A percentile compares a stretch with the other conserved stretches of the same genome.
These are phyloP conservation scores for Exophiala xenobiotica DNA, from an alignment of 2,329 filamentous ascomycete species.

Conservation along the genomic window DNA sequence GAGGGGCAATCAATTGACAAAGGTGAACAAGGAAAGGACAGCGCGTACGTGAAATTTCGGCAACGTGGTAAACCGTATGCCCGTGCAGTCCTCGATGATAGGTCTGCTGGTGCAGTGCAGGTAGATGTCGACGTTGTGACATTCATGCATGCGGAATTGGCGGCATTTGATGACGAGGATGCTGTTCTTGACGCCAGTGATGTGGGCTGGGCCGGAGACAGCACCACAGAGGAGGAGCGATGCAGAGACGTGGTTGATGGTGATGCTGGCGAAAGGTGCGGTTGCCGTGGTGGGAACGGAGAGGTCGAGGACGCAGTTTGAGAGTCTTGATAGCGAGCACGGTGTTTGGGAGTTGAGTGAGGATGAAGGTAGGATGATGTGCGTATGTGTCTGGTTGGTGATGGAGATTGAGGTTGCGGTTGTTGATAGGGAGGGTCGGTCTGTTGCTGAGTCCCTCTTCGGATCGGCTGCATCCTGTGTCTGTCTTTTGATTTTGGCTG, in stretches of 20 bases:
- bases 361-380: constrained; percentile 73
- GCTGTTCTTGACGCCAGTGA: constrained; percentile 71
- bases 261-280: constrained; percentile 66
- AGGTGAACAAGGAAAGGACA: background rate
- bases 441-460: constrained; percentile 38
- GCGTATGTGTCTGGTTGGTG: constrained; percentile 63
- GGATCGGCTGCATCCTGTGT: constrained; percentile 19
- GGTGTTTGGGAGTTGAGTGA: constrained; percentile 70
- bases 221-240: constrained; percentile 76
- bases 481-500: constrained; percentile 2
- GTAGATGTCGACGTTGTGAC: constrained; percentile 77
- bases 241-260: constrained; percentile 66
- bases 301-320: constrained; percentile 76
- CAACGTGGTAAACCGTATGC: constrained; percentile 75
- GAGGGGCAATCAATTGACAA: background rate
- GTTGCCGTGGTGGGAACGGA: constrained; percentile 54
- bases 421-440: constrained; percentile 60
- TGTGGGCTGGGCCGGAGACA: constrained; percentile 76
- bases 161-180: constrained; percentile 71
- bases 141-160: constrained; percentile 94
- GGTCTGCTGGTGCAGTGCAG: constrained; percentile 78
- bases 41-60: constrained; percentile 46
- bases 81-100: constrained; percentile 86
- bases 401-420: constrained; percentile 62
- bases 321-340: constrained; percentile 69